These are phyloP conservation scores for Uronychia setigera DNA, from an alignment of 73 alveolate genomes.

Conservation along the genomic window DNA sequence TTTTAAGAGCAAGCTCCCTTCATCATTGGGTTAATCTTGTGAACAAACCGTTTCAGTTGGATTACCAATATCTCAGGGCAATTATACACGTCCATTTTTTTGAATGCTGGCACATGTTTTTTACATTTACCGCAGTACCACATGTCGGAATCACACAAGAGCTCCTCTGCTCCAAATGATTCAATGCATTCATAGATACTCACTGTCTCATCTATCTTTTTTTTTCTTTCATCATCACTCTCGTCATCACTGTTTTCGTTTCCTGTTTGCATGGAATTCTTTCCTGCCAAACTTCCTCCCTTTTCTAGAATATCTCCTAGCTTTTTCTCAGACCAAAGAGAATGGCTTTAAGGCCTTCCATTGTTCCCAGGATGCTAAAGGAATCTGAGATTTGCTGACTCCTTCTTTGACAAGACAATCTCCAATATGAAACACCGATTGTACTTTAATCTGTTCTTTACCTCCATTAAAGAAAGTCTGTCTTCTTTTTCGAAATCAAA, in stretches of 20 bases:
- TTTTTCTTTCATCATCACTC: background rate
- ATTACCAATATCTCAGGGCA: slow-evolving; percentile 73
- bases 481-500: slow-evolving; percentile 27
- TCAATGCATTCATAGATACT: slow-evolving; percentile 74
- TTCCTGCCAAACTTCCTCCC: no score
- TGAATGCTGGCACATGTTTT: slow-evolving; percentile 56
- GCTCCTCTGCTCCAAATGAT: slow-evolving; percentile 79
- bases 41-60: slow-evolving; percentile 63
- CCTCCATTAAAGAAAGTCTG: background rate
- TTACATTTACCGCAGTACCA: slow-evolving; percentile 79
- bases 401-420: background rate
- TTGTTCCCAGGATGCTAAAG: background rate
- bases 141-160: slow-evolving; percentile 29
- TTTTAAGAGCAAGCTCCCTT: background rate
- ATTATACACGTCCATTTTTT: slow-evolving; percentile 68
- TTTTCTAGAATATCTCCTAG: background rate
- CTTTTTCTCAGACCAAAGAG: no score
- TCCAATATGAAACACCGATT: slow-evolving; percentile 20
- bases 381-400: background rate
- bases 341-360: background rate
- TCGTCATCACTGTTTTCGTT: background rate
- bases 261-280: background rate
- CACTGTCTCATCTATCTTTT: background rate
- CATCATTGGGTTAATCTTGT: background rate
- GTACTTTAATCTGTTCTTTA: slow-evolving; percentile 7